These are phyloP conservation scores for Ustilago vetiveriae DNA, from an alignment of 1,284 basidiomycete genomes.

Conservation along the genomic window DNA sequence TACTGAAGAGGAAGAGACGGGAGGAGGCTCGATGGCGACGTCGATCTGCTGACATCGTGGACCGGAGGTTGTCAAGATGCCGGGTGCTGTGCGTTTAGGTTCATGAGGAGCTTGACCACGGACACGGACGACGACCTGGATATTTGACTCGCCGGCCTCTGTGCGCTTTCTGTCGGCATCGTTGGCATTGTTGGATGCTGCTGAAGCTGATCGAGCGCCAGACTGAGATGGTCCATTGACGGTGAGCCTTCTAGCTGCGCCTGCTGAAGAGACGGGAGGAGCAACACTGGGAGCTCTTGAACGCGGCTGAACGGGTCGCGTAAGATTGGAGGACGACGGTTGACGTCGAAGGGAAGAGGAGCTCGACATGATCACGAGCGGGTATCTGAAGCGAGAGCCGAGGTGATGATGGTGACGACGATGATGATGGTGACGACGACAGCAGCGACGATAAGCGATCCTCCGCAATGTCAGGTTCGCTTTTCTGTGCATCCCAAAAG, in stretches of 20 bases:
- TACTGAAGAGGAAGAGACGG: slow-evolving; percentile 43
- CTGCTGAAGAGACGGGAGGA: slow-evolving; percentile 34
- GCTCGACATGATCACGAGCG: slow-evolving; percentile 31
- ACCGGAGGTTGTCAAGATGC: slow-evolving; percentile 55
- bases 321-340: slow-evolving; percentile 34
- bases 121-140: slow-evolving; percentile 65
- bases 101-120: slow-evolving; percentile 46
- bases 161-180: slow-evolving; percentile 21
- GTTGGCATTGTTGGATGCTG: slow-evolving; percentile 13
- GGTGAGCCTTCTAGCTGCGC: slow-evolving; percentile 30
- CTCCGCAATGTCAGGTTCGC: neutral
- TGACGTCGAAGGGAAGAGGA: slow-evolving; percentile 31
- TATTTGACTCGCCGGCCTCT: slow-evolving; percentile 54
- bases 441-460: neutral
- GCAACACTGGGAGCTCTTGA: slow-evolving; percentile 44
- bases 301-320: slow-evolving; percentile 31
- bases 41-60: slow-evolving; percentile 56
- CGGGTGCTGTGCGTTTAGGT: slow-evolving; percentile 22
- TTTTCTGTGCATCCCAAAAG: slow-evolving; percentile 3
- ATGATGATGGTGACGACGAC: slow-evolving; percentile 7
- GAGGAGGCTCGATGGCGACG: slow-evolving; percentile 51
- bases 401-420: slow-evolving; percentile 8
- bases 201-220: slow-evolving; percentile 18
- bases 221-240: slow-evolving; percentile 13
- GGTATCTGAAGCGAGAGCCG: neutral